Evolutionary conservation across 345 rosid species (phyloP), one percentile per base, ranked within the genome.

Genomic region (Linum tenue): DNA sequence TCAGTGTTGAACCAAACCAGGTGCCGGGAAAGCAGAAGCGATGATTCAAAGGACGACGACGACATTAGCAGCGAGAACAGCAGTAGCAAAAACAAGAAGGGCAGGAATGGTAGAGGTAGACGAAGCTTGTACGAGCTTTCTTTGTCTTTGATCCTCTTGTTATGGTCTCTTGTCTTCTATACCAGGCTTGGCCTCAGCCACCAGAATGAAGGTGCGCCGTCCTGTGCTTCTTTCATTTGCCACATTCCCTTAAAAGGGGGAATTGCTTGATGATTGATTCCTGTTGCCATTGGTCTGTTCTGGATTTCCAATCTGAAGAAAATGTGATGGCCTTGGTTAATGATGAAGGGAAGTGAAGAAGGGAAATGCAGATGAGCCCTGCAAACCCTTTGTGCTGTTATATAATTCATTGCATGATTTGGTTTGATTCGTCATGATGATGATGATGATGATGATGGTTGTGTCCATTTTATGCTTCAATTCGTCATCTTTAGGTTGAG

Each of bases 161-260:
- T 84, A 9, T 88, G 91, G 91, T 84, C 79, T 67, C 79, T 83
- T 69, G 77, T 88, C 70, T 82, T 86, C 61, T 80, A 79, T 74
- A 74, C 83, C 59, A 67, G 79, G 62, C 87, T 88, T 59, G 95
- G 88, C 70, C 86, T 68, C 58, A 64, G 89, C 87, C 88, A 84
- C 59, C 75, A 81, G 11, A 76, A 77, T 63, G 81, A 78, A 81
- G 94, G 94, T 88, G 69, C 61, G 59, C 42, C 15, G 37, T 51
- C 53, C 40, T 40, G 55, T 59, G 12, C 9, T 48, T 51, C 9
- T 39, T 11, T 16, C 36, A 11, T 8, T 5, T 64, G 4, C 56
- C 11, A 3, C 9, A 2, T 42, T 51, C 63, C 36, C 22, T 40
- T 22, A 22, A 22, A 22, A 0, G 31, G 31, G 11, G 0, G 37